A percentile compares a stretch with the other conserved stretches of the same genome.
These are phyloP conservation scores for Wickerhamiella vanderwaltii DNA, from an alignment of 805 yeast species.

Conservation along the genomic window DNA sequence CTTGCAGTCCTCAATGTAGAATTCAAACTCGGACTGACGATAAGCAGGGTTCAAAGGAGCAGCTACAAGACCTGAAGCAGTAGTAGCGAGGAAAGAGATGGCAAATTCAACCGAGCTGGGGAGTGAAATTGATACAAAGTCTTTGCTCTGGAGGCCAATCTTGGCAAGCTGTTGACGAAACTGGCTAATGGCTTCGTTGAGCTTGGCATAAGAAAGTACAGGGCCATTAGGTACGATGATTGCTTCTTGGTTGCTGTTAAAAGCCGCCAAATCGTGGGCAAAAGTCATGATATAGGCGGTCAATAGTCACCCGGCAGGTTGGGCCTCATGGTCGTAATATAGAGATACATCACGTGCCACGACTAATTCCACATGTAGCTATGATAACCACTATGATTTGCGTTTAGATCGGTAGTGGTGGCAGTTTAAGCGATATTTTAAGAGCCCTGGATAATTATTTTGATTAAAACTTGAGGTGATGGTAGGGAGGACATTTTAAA, in stretches of 20 bases:
- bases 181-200: slow-evolving; percentile 27
- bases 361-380: too few species aligned
- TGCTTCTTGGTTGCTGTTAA: slow-evolving; percentile 13
- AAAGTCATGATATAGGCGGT: slow-evolving; percentile 3
- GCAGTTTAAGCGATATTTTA: too few species aligned
- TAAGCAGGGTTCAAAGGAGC: slow-evolving; percentile 60
- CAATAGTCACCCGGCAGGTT: too few species aligned
- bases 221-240: slow-evolving; percentile 39
- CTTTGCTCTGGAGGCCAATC: slow-evolving; percentile 31
- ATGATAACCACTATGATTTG: too few species aligned
- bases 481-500: too few species aligned
- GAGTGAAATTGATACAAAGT: slow-evolving; percentile 46
- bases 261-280: background rate
- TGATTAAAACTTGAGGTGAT: too few species aligned
- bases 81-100: slow-evolving; percentile 42
- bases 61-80: slow-evolving; percentile 45
- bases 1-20: slow-evolving; percentile 49
- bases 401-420: too few species aligned
- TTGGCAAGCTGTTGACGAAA: slow-evolving; percentile 33
- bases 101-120: slow-evolving; percentile 51
- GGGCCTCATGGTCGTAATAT: too few species aligned
- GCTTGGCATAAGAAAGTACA: slow-evolving; percentile 34
- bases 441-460: too few species aligned
- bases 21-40: slow-evolving; percentile 48
- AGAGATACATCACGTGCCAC: too few species aligned